Evolutionary conservation across 129 eudicot species (phyloP).

Genomic region (Centaurea solstitialis): DNA sequence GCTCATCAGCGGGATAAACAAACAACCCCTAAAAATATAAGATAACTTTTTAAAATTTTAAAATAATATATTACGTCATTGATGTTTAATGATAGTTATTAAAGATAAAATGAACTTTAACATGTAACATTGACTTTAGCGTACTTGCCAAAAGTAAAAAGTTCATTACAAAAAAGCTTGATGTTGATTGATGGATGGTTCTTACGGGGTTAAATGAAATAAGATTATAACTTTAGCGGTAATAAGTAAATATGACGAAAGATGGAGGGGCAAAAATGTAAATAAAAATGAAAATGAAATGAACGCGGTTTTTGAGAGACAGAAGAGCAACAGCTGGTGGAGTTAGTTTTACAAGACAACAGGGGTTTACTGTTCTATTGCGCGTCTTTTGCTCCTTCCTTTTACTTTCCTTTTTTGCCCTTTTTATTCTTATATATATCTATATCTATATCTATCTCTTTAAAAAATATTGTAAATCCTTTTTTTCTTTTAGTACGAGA

Average conservation of each 20-base stretch:
- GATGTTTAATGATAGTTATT: no score
- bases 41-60: no score
- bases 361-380: slow-evolving; percentile 33
- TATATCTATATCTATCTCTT: no score
- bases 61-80: no score
- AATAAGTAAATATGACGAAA: background rate
- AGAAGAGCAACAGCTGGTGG: slow-evolving; percentile 32
- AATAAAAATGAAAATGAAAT: background rate
- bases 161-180: background rate
- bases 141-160: no score
- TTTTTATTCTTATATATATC: background rate
- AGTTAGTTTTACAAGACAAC: slow-evolving; percentile 24
- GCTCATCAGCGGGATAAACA: no score
- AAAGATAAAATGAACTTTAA: no score
- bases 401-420: slow-evolving; percentile 19
- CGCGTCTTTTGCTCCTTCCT: slow-evolving; percentile 26
- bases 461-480: no score
- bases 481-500: slow-evolving; percentile 5
- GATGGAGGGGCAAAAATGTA: background rate
- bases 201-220: background rate
- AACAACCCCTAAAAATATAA: no score
- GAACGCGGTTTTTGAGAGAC: slow-evolving; percentile 29
- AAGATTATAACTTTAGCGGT: background rate
- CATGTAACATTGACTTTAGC: background rate
- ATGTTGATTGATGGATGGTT: background rate